phyloP scores from a whole-genome alignment of 768 basidiomycete species.

The Hemileccinum impolitum region DNA sequence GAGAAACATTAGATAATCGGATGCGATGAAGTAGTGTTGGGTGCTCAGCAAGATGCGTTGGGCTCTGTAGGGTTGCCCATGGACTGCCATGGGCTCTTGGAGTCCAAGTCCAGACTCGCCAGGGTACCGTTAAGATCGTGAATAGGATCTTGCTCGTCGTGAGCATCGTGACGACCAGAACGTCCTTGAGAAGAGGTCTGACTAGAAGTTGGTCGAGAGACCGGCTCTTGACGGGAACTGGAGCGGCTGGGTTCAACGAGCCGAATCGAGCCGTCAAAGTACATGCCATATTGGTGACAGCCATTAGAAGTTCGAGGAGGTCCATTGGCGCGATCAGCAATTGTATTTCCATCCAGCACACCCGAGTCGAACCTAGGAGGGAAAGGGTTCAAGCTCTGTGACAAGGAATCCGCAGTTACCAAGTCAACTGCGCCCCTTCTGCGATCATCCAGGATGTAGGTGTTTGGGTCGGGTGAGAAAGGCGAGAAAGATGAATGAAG shows the following conservation, averaged over 20 bases:
- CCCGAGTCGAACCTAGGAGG: slow-evolving; percentile 46
- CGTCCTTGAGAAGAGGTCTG: slow-evolving; percentile 31
- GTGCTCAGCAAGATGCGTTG: slow-evolving; percentile 18
- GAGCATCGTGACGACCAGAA: slow-evolving; percentile 20
- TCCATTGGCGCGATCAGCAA: slow-evolving; percentile 38
- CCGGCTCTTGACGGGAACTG: slow-evolving; percentile 44
- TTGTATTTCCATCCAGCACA: slow-evolving; percentile 36
- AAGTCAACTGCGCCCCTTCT: slow-evolving; percentile 36
- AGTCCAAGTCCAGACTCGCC: slow-evolving; percentile 68
- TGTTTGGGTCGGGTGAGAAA: slow-evolving; percentile 74
- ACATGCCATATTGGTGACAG: slow-evolving; percentile 43
- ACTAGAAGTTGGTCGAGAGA: slow-evolving; percentile 54
- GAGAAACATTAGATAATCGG: slow-evolving; percentile 9
- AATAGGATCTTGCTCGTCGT: slow-evolving; percentile 49
- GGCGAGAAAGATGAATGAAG: slow-evolving; percentile 53
- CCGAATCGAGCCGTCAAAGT: slow-evolving; percentile 41
- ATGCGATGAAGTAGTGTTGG: slow-evolving; percentile 2
- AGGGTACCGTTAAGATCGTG: slow-evolving; percentile 75
- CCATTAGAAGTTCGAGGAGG: slow-evolving; percentile 44
- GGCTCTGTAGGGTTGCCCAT: slow-evolving; percentile 20
- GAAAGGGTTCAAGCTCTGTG: slow-evolving; percentile 49
- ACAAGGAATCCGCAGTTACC: slow-evolving; percentile 39
- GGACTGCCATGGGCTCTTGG: slow-evolving; percentile 34
- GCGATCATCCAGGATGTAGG: slow-evolving; percentile 35
- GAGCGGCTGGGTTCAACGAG: slow-evolving; percentile 39